Conservation (phyloP, 805 yeast genomes). For the Yarrowia sp. region DNA sequence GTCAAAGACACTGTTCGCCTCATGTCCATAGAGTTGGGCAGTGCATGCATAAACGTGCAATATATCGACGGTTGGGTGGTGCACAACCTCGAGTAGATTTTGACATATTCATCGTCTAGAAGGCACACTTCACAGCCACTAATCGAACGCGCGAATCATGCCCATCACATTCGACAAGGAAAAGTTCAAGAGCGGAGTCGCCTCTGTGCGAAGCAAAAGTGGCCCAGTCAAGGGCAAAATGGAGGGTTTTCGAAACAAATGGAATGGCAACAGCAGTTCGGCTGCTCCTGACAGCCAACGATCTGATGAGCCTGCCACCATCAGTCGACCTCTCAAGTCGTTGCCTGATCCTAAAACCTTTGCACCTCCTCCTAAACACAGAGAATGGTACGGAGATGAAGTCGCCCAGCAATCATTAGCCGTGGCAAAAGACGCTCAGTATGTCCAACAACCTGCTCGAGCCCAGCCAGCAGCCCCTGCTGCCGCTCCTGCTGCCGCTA, state of each 20-base stretch:
- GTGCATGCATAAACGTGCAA: slow-evolving; percentile 21
- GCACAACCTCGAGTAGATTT: neutral
- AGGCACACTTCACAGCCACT: neutral
- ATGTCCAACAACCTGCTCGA: slow-evolving; percentile 28
- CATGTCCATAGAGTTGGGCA: slow-evolving; percentile 14
- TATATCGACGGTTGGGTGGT: neutral
- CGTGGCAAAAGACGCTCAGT: slow-evolving; percentile 26
- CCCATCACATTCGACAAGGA: slow-evolving; percentile 21
- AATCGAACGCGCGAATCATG: neutral
- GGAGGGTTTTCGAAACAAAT: neutral
- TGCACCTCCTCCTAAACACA: slow-evolving; percentile 49
- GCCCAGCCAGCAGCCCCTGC: slow-evolving; percentile 9
- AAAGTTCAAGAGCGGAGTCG: slow-evolving; percentile 7
- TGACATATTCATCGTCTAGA: neutral
- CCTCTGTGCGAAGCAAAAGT: neutral
- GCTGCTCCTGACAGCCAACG: no score
- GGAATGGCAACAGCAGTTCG: neutral
- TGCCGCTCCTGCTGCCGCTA: slow-evolving; percentile 25
- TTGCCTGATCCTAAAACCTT: slow-evolving; percentile 39
- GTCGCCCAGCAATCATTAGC: slow-evolving; percentile 15
- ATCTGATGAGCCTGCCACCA: slow-evolving; percentile 26
- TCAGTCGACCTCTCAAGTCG: slow-evolving; percentile 36
- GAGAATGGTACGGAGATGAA: slow-evolving; percentile 37
- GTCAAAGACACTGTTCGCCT: neutral
- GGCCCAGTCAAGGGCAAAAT: slow-evolving; percentile 7